These are phyloP conservation scores for Aureobasidium sp. DNA, from an alignment of 2,329 filamentous ascomycete genomes.

Conservation along the genomic window DNA sequence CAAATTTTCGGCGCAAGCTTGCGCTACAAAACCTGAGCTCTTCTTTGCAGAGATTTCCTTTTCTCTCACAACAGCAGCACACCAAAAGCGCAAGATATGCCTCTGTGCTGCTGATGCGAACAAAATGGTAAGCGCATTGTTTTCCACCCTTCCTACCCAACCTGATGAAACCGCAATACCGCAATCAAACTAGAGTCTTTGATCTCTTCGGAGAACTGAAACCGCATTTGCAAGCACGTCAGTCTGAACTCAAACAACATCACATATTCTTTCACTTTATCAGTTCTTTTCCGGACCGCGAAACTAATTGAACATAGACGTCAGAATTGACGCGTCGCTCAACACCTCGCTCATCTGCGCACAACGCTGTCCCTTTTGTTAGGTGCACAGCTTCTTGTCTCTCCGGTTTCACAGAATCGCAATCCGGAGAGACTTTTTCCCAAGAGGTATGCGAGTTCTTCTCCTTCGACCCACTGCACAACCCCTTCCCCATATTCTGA, in stretches of 20 bases:
- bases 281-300: not conserved
- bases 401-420: not conserved
- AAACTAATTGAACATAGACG: conserved; percentile 7
- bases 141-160: not conserved
- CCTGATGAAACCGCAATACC: conserved; percentile 14
- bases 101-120: not conserved
- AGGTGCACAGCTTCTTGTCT: not conserved
- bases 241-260: conserved; percentile 58
- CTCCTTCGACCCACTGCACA: not conserved
- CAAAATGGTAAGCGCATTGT: not conserved
- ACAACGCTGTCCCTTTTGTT: conserved; percentile 6
- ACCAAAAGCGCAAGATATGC: not conserved
- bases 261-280: not conserved
- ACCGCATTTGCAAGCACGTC: conserved; percentile 72
- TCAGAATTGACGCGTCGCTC: conserved; percentile 2
- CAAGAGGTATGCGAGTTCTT: conserved; percentile 1
- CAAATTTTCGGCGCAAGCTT: conserved; percentile 14
- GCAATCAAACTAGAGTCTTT: conserved; percentile 86
- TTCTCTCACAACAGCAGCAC: conserved; percentile 4
- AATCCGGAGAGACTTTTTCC: not conserved
- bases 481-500: conserved; percentile 18
- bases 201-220: conserved; percentile 72
- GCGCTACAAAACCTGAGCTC: conserved; percentile 13
- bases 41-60: not conserved
- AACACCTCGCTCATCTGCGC: not conserved